Conservation (phyloP, 805 yeast genomes). For the Yarrowia yakushimensis region DNA sequence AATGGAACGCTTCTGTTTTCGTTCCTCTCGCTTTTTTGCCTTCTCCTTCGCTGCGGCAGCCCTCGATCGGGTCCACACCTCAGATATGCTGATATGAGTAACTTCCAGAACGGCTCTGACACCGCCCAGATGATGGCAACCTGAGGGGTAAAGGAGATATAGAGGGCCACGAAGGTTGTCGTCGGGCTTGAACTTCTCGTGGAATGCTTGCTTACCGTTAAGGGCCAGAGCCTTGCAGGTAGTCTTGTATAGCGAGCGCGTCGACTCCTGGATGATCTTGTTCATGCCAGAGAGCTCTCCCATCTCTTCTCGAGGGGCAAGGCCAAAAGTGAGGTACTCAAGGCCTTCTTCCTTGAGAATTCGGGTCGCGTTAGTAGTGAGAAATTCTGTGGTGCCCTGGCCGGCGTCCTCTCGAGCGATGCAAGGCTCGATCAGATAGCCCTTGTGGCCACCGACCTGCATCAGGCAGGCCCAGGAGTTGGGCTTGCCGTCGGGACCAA, state of each 20-base stretch:
- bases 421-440: constrained; percentile 23
- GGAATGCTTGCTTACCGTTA: constrained; percentile 14
- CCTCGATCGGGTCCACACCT: constrained; percentile 21
- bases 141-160: constrained; percentile 13
- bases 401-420: constrained; percentile 21
- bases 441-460: constrained; percentile 17
- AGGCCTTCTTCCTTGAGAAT: constrained; percentile 15
- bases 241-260: constrained; percentile 10
- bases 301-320: constrained; percentile 19
- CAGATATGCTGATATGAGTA: constrained; percentile 16
- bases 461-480: constrained; percentile 23
- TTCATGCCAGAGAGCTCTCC: constrained; percentile 19
- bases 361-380: constrained; percentile 14
- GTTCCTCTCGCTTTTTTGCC: constrained; percentile 9
- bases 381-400: constrained; percentile 23
- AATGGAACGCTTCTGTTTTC: constrained; percentile 1
- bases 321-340: constrained; percentile 13
- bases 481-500: constrained; percentile 21
- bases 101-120: constrained; percentile 18
- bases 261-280: constrained; percentile 8
- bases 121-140: constrained; percentile 19
- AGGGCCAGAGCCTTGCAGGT: constrained; percentile 18
- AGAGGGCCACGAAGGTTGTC: constrained; percentile 20
- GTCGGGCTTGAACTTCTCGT: constrained; percentile 23
- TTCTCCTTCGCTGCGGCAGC: constrained; percentile 20